A percentile compares a stretch with the other conserved stretches of the same genome.
Evolutionary conservation across 2,329 filamentous ascomycete genomes (phyloP).

Genomic region (Aspergillus chevalieri): DNA sequence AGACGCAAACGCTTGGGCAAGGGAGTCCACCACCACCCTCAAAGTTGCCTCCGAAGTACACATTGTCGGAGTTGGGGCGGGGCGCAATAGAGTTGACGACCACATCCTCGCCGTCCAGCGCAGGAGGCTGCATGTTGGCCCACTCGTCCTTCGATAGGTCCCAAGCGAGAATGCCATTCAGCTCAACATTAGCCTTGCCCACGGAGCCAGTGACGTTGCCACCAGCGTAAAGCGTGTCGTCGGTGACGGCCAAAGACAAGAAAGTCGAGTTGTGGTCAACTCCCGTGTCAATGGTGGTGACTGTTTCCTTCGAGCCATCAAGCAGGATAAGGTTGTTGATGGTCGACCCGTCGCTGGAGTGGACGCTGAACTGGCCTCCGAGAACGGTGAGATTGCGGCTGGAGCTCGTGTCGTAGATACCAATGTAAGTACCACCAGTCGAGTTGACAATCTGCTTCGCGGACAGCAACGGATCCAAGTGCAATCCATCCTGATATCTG

Average conservation of each 20-base stretch:
- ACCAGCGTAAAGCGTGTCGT: slow-evolving; percentile 70
- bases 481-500: slow-evolving; percentile 32
- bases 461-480: slow-evolving; percentile 41
- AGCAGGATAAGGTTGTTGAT: slow-evolving; percentile 79
- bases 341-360: slow-evolving; percentile 59
- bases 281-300: slow-evolving; percentile 61
- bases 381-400: slow-evolving; percentile 77
- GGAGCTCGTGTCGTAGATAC: slow-evolving; percentile 66
- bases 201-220: slow-evolving; percentile 68
- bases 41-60: slow-evolving; percentile 85
- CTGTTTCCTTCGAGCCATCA: slow-evolving; percentile 63
- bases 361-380: slow-evolving; percentile 76
- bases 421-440: slow-evolving; percentile 54
- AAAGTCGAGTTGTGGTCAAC: slow-evolving; percentile 70
- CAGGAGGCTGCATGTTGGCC: slow-evolving; percentile 62
- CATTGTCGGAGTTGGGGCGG: slow-evolving; percentile 62
- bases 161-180: slow-evolving; percentile 75
- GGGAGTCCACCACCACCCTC: slow-evolving; percentile 73
- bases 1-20: slow-evolving; percentile 77
- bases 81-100: slow-evolving; percentile 71
- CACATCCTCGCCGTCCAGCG: slow-evolving; percentile 62
- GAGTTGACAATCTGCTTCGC: slow-evolving; percentile 37
- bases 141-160: slow-evolving; percentile 63
- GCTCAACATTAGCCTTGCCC: slow-evolving; percentile 50
- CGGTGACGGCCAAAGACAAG: slow-evolving; percentile 61